Evolutionary conservation across 2,329 filamentous ascomycete species (phyloP).

Genomic region (Botrytis elliptica): DNA sequence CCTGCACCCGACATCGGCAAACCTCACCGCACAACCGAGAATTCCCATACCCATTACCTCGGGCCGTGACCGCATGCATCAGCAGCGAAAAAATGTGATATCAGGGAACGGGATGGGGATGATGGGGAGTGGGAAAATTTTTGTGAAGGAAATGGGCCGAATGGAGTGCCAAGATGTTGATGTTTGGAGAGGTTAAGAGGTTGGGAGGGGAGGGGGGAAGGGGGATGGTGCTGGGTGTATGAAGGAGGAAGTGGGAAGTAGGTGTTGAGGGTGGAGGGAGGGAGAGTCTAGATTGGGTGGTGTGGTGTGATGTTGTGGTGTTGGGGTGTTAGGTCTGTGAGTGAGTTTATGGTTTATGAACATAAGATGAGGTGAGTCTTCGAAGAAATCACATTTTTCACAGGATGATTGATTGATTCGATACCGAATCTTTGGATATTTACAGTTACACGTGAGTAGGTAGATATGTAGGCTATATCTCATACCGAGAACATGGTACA

Average conservation of each 20-base stretch:
- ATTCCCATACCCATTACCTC: neutral
- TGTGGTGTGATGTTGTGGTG: neutral
- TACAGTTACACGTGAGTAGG: no score
- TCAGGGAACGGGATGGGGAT: neutral
- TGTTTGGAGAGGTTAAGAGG: no score
- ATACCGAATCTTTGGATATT: neutral
- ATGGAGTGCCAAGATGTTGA: neutral
- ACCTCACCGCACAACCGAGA: neutral
- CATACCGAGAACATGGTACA: neutral
- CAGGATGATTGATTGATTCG: neutral
- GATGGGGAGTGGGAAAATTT: neutral
- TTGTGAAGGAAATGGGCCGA: neutral
- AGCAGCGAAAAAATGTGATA: neutral
- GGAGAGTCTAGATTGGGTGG: neutral
- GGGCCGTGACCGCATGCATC: neutral
- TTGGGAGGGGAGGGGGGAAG: neutral
- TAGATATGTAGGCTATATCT: neutral
- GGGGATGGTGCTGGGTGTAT: neutral
- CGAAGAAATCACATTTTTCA: neutral
- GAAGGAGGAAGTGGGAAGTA: neutral
- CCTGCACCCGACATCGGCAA: constrained; percentile 11
- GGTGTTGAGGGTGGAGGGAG: neutral
- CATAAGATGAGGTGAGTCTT: neutral
- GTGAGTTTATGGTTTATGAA: neutral
- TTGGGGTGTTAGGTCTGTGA: neutral